A percentile compares a stretch with the other conserved stretches of the same genome.
Evolutionary conservation across 805 yeast species (phyloP).

Genomic region (Starmerella asiatica): DNA sequence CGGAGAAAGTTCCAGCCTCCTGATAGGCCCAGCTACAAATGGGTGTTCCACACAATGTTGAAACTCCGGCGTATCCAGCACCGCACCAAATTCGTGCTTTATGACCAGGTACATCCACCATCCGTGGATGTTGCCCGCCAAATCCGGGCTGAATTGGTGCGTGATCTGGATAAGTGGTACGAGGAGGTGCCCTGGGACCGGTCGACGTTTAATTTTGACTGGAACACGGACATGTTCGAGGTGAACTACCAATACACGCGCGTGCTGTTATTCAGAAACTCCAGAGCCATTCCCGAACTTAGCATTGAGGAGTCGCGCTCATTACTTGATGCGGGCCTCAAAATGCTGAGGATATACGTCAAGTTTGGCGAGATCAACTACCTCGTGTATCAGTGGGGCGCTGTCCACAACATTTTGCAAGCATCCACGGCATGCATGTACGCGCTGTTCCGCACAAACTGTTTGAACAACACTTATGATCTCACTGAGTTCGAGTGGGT

Average conservation of each 20-base stretch:
- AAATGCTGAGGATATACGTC: slow-evolving; percentile 50
- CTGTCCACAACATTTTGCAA: slow-evolving; percentile 76
- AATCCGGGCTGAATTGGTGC: slow-evolving; percentile 37
- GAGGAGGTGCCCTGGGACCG: slow-evolving; percentile 41
- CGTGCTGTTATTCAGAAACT: slow-evolving; percentile 58
- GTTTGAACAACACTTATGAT: slow-evolving; percentile 35
- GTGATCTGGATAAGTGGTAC: slow-evolving; percentile 51
- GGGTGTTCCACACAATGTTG: slow-evolving; percentile 53
- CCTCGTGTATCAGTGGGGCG: slow-evolving; percentile 84
- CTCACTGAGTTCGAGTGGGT: slow-evolving; percentile 20
- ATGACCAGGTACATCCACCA: slow-evolving; percentile 31
- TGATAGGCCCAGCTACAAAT: slow-evolving; percentile 46
- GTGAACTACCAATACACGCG: slow-evolving; percentile 67
- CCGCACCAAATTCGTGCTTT: slow-evolving; percentile 56
- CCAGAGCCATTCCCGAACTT: slow-evolving; percentile 52
- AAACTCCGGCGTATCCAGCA: slow-evolving; percentile 62
- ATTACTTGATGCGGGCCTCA: slow-evolving; percentile 51
- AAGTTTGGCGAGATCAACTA: slow-evolving; percentile 42
- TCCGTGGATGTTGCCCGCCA: slow-evolving; percentile 39
- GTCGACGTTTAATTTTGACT: slow-evolving; percentile 56
- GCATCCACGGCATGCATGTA: slow-evolving; percentile 78
- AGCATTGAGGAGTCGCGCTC: slow-evolving; percentile 40
- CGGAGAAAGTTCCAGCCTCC: slow-evolving; percentile 1
- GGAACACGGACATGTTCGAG: slow-evolving; percentile 54
- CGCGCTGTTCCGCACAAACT: slow-evolving; percentile 56